These are phyloP conservation scores for Parachaetomium inaequale DNA, from an alignment of 495 filamentous ascomycete genomes.

Conservation along the genomic window DNA sequence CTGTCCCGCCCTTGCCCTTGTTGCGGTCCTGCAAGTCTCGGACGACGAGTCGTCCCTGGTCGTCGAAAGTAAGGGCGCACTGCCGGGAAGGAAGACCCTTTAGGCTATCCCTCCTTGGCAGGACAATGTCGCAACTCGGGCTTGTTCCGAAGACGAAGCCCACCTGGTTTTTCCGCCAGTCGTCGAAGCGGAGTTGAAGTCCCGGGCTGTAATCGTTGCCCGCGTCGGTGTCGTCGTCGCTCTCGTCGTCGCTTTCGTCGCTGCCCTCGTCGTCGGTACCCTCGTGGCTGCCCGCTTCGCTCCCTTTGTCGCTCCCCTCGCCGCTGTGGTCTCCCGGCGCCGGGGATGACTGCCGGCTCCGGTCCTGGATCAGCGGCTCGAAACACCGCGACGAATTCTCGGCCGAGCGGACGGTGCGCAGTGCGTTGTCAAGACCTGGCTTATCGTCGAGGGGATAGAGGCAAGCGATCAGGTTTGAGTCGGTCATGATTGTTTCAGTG, in stretches of 20 bases:
- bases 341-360: background rate
- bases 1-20: slow-evolving; percentile 15
- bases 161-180: background rate
- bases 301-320: too few relatives aligned
- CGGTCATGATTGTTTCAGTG: too few relatives aligned
- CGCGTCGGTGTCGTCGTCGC: background rate
- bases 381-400: background rate
- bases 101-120: slow-evolving; percentile 7
- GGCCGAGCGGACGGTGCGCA: background rate
- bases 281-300: too few relatives aligned
- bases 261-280: too few relatives aligned
- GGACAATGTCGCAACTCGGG: background rate
- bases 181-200: slow-evolving; percentile 20
- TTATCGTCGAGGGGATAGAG: slow-evolving; percentile 3
- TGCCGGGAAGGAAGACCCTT: background rate
- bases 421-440: too few relatives aligned
- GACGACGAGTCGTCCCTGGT: slow-evolving; percentile 8
- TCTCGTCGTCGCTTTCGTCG: too few relatives aligned
- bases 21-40: too few relatives aligned
- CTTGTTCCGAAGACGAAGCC: slow-evolving; percentile 14
- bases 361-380: background rate
- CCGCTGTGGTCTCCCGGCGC: too few relatives aligned
- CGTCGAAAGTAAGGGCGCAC: slow-evolving; percentile 18
- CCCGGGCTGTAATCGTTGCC: background rate
- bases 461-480: slow-evolving; percentile 8